Percentiles rank a stretch among this genome's conserved stretches.
Evolutionary conservation across 495 filamentous ascomycete genomes (phyloP).

Genomic region (Penicillium simplicissimum): DNA sequence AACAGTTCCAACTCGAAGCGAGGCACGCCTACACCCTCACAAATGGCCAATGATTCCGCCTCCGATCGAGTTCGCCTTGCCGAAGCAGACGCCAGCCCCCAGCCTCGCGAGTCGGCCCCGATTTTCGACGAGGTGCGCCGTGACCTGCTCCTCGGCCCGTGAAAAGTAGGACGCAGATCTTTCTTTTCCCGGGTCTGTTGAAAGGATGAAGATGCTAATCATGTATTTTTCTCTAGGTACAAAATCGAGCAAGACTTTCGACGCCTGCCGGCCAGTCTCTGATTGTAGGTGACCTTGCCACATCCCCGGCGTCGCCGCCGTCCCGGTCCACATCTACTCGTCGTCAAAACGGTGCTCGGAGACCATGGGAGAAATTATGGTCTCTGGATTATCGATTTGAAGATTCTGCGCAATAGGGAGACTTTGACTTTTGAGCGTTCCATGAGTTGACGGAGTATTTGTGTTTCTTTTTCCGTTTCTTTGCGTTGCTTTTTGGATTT

Average conservation of each 20-base stretch:
- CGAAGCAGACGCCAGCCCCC: conserved; percentile 34
- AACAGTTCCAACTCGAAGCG: conserved; percentile 83
- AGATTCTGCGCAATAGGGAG: conserved; percentile 23
- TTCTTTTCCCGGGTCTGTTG: conserved; percentile 27
- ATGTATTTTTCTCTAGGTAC: conserved; percentile 2
- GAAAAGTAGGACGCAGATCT: conserved; percentile 31
- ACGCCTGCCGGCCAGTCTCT: conserved; percentile 6
- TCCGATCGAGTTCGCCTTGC: conserved; percentile 40
- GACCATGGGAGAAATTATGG: conserved; percentile 57
- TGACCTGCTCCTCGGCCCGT: conserved; percentile 48
- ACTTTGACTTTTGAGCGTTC: neutral
- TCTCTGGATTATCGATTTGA: conserved; percentile 53
- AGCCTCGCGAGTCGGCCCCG: conserved; percentile 38
- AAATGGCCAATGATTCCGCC: conserved; percentile 38
- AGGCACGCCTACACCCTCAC: conserved; percentile 42
- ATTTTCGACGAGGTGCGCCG: conserved; percentile 54
- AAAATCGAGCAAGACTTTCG: conserved; percentile 6
- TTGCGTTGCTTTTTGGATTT: neutral
- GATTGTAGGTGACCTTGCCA: neutral
- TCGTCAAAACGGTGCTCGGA: conserved; percentile 29
- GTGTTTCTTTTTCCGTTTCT: neutral
- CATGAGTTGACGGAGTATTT: conserved; percentile 2
- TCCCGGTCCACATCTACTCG: conserved; percentile 26
- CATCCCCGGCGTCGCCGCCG: conserved; percentile 18
- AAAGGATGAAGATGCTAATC: conserved; percentile 8